These are phyloP conservation scores for Boletus edulis DNA, from an alignment of 768 basidiomycete species.

Conservation along the genomic window DNA sequence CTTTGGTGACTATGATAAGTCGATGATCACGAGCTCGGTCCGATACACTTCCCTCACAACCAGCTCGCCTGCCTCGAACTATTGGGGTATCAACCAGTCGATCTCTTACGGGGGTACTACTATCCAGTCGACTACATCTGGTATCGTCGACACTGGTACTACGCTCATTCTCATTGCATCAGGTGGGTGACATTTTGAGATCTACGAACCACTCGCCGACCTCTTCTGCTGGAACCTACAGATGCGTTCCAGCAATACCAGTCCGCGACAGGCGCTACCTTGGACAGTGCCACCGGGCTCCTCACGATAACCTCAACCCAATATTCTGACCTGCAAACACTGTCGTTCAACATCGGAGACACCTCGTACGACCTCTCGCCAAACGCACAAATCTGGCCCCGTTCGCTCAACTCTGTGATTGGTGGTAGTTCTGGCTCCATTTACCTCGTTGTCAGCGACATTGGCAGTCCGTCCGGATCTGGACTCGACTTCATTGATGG, in stretches of 20 bases:
- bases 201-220: background rate
- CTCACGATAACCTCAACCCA: conserved; percentile 27
- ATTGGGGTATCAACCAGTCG: conserved; percentile 31
- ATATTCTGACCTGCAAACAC: conserved; percentile 21
- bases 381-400: conserved; percentile 36
- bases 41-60: background rate
- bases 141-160: conserved; percentile 36
- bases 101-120: conserved; percentile 24
- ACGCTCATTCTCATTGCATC: conserved; percentile 29
- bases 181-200: conserved; percentile 1
- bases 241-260: conserved; percentile 29
- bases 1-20: background rate
- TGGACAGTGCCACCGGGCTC: conserved; percentile 30
- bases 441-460: conserved; percentile 30
- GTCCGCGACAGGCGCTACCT: conserved; percentile 24
- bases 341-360: conserved; percentile 29
- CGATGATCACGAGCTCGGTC: background rate
- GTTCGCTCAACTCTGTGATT: conserved; percentile 28
- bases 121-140: conserved; percentile 27
- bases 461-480: conserved; percentile 11
- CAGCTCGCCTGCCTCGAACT: background rate
- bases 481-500: conserved; percentile 26
- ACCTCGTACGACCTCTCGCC: conserved; percentile 18
- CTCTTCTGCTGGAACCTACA: conserved; percentile 10
- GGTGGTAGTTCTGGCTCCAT: conserved; percentile 26